Conservation (phyloP, 495 filamentous ascomycete genomes). For the Xylaria flabelliformis region DNA sequence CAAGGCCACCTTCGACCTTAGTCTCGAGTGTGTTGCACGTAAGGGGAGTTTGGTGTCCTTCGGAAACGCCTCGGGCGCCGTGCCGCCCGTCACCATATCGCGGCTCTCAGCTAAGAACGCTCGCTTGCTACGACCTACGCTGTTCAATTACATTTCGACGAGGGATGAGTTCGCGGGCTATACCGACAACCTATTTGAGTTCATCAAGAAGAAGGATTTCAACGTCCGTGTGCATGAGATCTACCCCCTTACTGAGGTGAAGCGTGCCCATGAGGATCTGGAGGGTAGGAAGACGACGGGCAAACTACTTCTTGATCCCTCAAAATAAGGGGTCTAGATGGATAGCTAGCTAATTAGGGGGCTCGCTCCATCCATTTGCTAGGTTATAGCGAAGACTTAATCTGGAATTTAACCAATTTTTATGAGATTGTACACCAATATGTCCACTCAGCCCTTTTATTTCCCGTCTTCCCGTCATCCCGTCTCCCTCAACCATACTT, state of each 20-base stretch:
- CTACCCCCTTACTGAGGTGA: constrained; percentile 81
- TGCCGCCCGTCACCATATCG: constrained; percentile 74
- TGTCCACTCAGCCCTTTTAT: too few relatives aligned
- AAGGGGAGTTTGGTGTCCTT: constrained; percentile 88
- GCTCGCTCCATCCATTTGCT: neutral
- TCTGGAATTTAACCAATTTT: neutral
- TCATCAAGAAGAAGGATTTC: constrained; percentile 71
- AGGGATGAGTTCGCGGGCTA: constrained; percentile 79
- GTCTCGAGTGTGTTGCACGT: constrained; percentile 75
- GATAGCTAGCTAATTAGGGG: neutral
- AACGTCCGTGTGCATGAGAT: constrained; percentile 78
- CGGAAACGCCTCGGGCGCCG: constrained; percentile 84
- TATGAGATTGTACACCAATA: neutral
- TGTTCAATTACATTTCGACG: constrained; percentile 78
- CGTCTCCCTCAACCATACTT: too few relatives aligned
- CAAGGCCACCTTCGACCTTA: constrained; percentile 83
- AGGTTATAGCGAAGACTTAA: neutral
- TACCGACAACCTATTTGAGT: constrained; percentile 72
- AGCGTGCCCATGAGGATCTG: constrained; percentile 78
- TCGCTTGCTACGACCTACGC: constrained; percentile 74
- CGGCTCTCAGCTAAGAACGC: constrained; percentile 78
- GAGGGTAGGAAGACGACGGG: constrained; percentile 85
- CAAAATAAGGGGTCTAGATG: constrained; percentile 26
- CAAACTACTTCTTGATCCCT: constrained; percentile 67
- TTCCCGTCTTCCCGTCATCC: too few relatives aligned